Conservation (phyloP, 345 rosid species). For the Noccaea bulbosa region DNA sequence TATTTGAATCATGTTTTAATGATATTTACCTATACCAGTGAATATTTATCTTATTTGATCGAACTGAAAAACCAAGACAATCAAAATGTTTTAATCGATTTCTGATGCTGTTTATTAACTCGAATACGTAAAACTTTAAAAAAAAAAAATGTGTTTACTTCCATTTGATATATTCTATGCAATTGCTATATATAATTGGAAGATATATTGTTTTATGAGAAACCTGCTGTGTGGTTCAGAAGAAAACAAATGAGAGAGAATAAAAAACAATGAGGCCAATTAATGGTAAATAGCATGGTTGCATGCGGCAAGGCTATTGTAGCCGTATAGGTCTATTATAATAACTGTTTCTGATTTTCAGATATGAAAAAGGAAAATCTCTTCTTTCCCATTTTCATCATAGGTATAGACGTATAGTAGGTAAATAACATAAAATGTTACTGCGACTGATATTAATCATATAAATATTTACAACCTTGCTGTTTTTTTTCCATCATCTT, state of each 20-base stretch:
- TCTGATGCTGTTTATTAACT: neutral
- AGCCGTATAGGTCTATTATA: conserved; percentile 31
- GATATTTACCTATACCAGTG: neutral
- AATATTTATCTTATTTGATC: neutral
- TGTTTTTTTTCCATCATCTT: neutral
- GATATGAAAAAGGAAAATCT: conserved; percentile 38
- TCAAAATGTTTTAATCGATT: neutral
- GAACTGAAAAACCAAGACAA: neutral
- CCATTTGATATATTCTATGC: neutral
- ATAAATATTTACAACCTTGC: neutral
- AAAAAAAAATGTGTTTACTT: neutral
- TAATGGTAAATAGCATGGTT: conserved; percentile 28
- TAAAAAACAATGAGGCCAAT: conserved; percentile 21
- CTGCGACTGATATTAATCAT: neutral
- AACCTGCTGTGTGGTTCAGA: conserved; percentile 15
- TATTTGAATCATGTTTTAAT: neutral
- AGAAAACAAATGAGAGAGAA: conserved; percentile 29
- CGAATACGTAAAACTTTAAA: neutral
- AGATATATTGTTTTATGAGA: neutral
- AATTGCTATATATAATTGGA: neutral
- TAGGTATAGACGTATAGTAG: too few relatives aligned
- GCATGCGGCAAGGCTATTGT: conserved; percentile 34
- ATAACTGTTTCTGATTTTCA: conserved; percentile 35
- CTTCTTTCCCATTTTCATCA: conserved; percentile 43
- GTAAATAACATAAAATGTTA: conserved; percentile 24